Evolutionary conservation across 2,329 filamentous ascomycete species (phyloP).

Genomic region (Colletotrichum chrysophilum): DNA sequence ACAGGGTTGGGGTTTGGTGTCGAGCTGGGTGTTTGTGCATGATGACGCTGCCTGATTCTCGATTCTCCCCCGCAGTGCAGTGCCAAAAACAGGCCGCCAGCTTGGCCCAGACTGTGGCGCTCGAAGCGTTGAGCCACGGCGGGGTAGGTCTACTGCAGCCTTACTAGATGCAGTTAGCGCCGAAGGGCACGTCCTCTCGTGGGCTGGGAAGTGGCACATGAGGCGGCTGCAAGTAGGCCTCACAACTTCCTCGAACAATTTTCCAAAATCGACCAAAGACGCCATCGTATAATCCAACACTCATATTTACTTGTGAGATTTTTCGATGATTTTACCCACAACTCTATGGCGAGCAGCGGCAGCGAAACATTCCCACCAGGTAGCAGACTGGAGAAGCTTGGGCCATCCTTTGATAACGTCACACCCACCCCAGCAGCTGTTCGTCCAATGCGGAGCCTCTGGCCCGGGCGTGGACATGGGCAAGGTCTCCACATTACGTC

Average conservation of each 20-base stretch:
- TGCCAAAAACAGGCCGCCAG: slow-evolving; percentile 18
- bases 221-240: neutral
- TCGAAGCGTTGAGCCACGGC: neutral
- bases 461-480: neutral
- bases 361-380: neutral
- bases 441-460: slow-evolving; percentile 16
- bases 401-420: neutral
- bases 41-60: slow-evolving; percentile 21
- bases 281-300: neutral
- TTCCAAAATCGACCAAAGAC: neutral
- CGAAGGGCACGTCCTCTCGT: accelerated
- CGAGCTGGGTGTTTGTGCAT: slow-evolving; percentile 15
- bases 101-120: slow-evolving; percentile 8
- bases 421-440: neutral
- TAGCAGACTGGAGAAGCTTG: slow-evolving; percentile 1
- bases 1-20: slow-evolving; percentile 8
- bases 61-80: slow-evolving; percentile 16
- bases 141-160: neutral
- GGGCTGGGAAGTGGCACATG: neutral
- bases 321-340: neutral
- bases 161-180: neutral
- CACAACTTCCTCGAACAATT: neutral
- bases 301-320: neutral
- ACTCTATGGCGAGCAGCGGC: neutral
- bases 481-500: slow-evolving; percentile 14